Conservation (phyloP, 2,329 filamentous ascomycete genomes). For the Pestalotiopsis sp. region DNA sequence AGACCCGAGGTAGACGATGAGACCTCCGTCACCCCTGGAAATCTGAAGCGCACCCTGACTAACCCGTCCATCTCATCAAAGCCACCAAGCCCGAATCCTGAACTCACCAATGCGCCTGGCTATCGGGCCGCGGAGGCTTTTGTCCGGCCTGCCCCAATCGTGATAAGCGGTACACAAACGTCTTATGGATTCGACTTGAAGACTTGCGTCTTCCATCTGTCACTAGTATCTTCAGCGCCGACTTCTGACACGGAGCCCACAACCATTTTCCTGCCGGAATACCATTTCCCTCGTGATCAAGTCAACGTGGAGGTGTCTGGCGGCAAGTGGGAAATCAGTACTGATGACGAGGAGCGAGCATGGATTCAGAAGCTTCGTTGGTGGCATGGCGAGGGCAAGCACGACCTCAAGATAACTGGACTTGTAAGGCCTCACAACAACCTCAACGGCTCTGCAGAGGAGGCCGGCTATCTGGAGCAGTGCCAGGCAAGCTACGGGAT, state of each 20-base stretch:
- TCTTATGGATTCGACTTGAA: constrained; percentile 82
- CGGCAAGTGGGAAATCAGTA: constrained; percentile 87
- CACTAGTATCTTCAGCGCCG: constrained; percentile 62
- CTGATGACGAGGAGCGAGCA: constrained; percentile 69
- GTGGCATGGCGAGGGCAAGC: constrained; percentile 90
- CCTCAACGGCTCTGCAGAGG: constrained; percentile 64
- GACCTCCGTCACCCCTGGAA: constrained; percentile 69
- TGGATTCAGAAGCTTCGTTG: constrained; percentile 79
- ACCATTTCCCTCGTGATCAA: constrained; percentile 81
- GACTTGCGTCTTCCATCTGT: constrained; percentile 75
- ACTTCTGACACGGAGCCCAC: constrained; percentile 71
- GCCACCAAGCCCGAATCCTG: constrained; percentile 53
- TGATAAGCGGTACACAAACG: constrained; percentile 71
- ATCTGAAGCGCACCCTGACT: constrained; percentile 74
- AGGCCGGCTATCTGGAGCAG: constrained; percentile 78
- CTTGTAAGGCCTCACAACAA: constrained; percentile 66
- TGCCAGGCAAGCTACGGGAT: constrained; percentile 53
- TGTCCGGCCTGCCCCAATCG: constrained; percentile 80
- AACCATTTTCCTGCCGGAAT: constrained; percentile 84
- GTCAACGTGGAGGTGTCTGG: constrained; percentile 76
- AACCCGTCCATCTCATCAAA: constrained; percentile 67
- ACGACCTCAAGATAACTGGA: constrained; percentile 77
- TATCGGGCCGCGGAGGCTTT: constrained; percentile 92
- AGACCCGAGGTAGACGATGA: constrained; percentile 52
- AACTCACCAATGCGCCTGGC: constrained; percentile 67